Evolutionary conservation across 441 rosid species (phyloP), one percentile per base, ranked within the genome.

Genomic region (Jatropha multifida): DNA sequence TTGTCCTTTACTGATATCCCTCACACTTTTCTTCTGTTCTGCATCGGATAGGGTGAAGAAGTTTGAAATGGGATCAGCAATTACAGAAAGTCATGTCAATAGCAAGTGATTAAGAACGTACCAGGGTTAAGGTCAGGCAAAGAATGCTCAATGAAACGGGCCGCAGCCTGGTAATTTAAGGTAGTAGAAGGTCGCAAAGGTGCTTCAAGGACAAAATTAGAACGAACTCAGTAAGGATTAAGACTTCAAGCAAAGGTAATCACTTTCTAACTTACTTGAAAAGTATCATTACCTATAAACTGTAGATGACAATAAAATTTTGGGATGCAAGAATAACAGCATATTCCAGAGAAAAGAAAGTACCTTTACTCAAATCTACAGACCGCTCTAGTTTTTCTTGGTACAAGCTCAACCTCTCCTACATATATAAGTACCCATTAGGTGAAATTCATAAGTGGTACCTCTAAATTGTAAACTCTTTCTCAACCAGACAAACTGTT

Each of bases 71-170:
- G 63, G 17, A 56, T 74, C 32, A 41, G 61, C 37, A 69, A 5
- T 14, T 68, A 44, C 62, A 37, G 52, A 51, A 59, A 68, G 5
- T 65, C n/a, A 41, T 1, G 40, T 18, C 12, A 23, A 51, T 11
- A 17, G 63, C 18, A 68, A 79, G 14, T 7, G 56, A 60, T 49
- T 10, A 69, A 73, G 26, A 41, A 69, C 81, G 60, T 86, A 96
- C 98, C 88, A 14, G 91, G 81, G 20, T 94, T 88, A 69, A 96
- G 98, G 81, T 88, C 90, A 49, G 97, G 93, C 79, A 96, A 85
- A 38, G 98, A 90, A 85, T 94, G 97, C 73, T 87, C 89, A 23
- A 94, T 94, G 85, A 96, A 86, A 61, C 96, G 97, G 68, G 93
- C 82, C 11, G 98, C 92, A 60, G 97, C 99, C 77, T 74, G 92